phyloP scores from a whole-genome alignment of 1,284 basidiomycete species.

The Peniophora sp. region DNA sequence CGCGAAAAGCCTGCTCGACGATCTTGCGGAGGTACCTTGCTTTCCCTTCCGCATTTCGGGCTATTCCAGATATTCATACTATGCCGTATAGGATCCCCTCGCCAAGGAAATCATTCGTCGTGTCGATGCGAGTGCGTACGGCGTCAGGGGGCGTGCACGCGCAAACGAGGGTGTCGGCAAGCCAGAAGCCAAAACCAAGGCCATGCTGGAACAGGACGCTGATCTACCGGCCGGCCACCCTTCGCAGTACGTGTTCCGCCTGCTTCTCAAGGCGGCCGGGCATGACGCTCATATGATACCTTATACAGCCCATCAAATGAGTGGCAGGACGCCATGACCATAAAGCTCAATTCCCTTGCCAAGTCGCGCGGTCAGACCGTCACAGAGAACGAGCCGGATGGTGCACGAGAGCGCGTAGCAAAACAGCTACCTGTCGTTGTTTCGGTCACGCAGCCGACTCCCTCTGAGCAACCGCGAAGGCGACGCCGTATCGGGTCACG shows the following conservation, averaged over 20 bases:
- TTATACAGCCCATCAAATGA: slow-evolving; percentile 61
- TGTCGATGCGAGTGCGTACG: slow-evolving; percentile 70
- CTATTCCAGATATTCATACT: slow-evolving; percentile 5
- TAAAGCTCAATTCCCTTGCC: slow-evolving; percentile 30
- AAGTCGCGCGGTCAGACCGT: slow-evolving; percentile 9
- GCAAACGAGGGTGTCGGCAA: slow-evolving; percentile 18
- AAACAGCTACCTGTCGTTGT: slow-evolving; percentile 9
- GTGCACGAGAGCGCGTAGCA: slow-evolving; percentile 4
- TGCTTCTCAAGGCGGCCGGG: slow-evolving; percentile 4
- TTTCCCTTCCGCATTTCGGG: slow-evolving; percentile 3
- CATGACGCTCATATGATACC: neutral
- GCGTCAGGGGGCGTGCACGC: slow-evolving; percentile 53
- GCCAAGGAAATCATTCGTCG: slow-evolving; percentile 69
- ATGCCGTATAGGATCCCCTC: slow-evolving; percentile 45
- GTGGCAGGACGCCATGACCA: slow-evolving; percentile 53
- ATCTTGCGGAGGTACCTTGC: slow-evolving; percentile 42
- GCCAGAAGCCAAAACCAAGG: slow-evolving; percentile 14
- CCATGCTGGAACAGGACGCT: slow-evolving; percentile 6
- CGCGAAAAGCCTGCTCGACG: slow-evolving; percentile 49
- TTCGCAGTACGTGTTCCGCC: slow-evolving; percentile 29
- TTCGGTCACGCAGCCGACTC: slow-evolving; percentile 12
- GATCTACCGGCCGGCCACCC: neutral
- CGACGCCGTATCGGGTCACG: slow-evolving; percentile 10
- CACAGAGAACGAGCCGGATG: slow-evolving; percentile 3
- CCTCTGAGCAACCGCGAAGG: neutral